Evolutionary conservation across 129 eudicot genomes (phyloP).

Genomic region (Logfia minima): DNA sequence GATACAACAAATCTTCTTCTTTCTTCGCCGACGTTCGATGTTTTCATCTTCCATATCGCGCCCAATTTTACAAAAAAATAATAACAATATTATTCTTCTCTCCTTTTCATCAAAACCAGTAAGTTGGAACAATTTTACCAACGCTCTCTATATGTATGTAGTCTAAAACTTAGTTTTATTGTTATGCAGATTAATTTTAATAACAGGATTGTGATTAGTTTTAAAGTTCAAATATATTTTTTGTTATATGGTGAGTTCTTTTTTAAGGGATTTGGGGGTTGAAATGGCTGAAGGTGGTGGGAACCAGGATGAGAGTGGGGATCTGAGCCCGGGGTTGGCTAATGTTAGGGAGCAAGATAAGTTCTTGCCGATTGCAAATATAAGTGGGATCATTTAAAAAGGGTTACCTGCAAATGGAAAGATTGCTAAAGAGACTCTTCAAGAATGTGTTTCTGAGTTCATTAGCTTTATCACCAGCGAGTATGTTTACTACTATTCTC

Average conservation of each 20-base stretch:
- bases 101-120: no score
- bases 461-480: conserved; percentile 81
- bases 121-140: no score
- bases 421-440: conserved; percentile 76
- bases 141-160: no score
- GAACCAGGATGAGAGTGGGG: conserved; percentile 22
- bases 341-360: conserved; percentile 52
- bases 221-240: no score
- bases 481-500: conserved; percentile 10
- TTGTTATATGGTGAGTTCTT: no score
- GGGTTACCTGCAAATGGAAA: conserved; percentile 69
- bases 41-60: conserved; percentile 1
- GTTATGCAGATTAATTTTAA: no score
- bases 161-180: no score
- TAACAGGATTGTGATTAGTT: no score
- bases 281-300: conserved; percentile 29
- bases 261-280: conserved; percentile 1
- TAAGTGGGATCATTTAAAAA: conserved; percentile 73
- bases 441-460: conserved; percentile 83
- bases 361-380: conserved; percentile 75
- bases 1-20: background rate
- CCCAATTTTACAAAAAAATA: conserved; percentile 7
- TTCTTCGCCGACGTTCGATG: conserved; percentile 18
- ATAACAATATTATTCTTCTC: no score
- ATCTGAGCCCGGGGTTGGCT: conserved; percentile 7